A percentile compares a stretch with the other conserved stretches of the same genome.
Evolutionary conservation across 192 early-diverging fungal species (phyloP).

Genomic region (Mortierella antarctica): DNA sequence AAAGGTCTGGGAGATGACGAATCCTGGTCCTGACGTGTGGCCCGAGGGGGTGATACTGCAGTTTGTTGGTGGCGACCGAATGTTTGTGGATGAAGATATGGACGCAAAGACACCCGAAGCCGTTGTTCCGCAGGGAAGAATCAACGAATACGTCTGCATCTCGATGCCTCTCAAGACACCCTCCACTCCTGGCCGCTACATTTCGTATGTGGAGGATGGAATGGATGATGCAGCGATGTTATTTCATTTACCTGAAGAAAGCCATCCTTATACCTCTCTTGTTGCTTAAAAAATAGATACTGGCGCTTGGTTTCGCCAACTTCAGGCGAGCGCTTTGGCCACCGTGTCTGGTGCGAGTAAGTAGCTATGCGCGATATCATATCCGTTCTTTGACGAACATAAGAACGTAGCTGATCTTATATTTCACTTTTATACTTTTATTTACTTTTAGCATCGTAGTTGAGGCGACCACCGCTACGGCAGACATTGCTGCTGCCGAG

Average conservation of each 20-base stretch:
- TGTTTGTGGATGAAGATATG: conserved; percentile 47
- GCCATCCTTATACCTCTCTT: background rate
- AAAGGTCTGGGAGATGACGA: conserved; percentile 77
- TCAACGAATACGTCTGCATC: conserved; percentile 62
- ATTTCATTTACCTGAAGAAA: background rate
- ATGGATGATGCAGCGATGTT: background rate
- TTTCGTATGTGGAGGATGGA: conserved; percentile 45
- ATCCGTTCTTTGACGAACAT: background rate
- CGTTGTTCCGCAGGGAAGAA: conserved; percentile 56
- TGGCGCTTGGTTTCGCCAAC: conserved; percentile 68
- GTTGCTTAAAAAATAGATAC: conserved; percentile 28
- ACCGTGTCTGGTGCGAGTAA: conserved; percentile 72
- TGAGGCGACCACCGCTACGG: conserved; percentile 1
- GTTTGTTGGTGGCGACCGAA: conserved; percentile 65
- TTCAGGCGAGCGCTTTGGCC: conserved; percentile 71
- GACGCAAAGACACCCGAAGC: conserved; percentile 41
- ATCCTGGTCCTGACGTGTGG: conserved; percentile 69
- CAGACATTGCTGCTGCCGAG: background rate
- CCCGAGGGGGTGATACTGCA: conserved; percentile 66
- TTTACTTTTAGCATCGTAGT: conserved; percentile 13
- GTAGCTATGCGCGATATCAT: background rate
- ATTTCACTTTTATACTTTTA: too few species aligned
- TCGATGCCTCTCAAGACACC: conserved; percentile 73
- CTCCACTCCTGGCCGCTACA: conserved; percentile 62
- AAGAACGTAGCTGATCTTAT: background rate